Evolutionary conservation across 805 yeast genomes (phyloP).

Genomic region (Candida saitoana): DNA sequence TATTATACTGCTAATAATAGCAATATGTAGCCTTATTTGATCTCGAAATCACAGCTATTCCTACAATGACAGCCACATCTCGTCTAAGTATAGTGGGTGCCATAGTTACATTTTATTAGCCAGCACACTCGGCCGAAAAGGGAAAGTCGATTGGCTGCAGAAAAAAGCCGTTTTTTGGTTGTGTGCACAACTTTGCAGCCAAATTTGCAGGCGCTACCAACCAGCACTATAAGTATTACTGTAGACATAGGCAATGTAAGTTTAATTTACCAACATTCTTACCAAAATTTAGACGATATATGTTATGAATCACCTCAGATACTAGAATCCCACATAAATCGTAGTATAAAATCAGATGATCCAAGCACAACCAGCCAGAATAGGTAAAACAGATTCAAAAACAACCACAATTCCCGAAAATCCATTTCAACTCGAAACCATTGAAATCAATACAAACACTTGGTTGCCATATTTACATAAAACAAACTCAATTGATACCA

Average conservation of each 20-base stretch:
- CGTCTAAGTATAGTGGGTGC: background rate
- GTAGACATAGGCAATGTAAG: background rate
- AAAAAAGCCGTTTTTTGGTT: background rate
- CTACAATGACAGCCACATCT: background rate
- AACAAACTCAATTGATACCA: slow-evolving; percentile 1
- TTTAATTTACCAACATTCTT: too few relatives aligned
- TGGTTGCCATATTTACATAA: slow-evolving; percentile 4
- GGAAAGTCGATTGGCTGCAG: background rate
- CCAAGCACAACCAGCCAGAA: background rate
- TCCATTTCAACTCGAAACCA: background rate
- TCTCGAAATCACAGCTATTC: background rate
- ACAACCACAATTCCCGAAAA: background rate
- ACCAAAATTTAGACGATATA: background rate
- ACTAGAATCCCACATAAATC: background rate
- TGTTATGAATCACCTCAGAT: background rate
- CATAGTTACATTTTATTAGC: background rate
- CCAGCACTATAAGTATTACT: background rate
- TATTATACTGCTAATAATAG: too few relatives aligned
- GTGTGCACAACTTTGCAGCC: slow-evolving; percentile 1
- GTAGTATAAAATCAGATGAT: background rate
- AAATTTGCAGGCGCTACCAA: background rate
- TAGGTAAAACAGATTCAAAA: background rate
- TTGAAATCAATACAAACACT: slow-evolving; percentile 2
- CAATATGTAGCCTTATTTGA: too few relatives aligned
- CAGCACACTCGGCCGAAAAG: background rate